These are phyloP conservation scores for Aspergillus diversus DNA, from an alignment of 495 filamentous ascomycete species.

Conservation along the genomic window DNA sequence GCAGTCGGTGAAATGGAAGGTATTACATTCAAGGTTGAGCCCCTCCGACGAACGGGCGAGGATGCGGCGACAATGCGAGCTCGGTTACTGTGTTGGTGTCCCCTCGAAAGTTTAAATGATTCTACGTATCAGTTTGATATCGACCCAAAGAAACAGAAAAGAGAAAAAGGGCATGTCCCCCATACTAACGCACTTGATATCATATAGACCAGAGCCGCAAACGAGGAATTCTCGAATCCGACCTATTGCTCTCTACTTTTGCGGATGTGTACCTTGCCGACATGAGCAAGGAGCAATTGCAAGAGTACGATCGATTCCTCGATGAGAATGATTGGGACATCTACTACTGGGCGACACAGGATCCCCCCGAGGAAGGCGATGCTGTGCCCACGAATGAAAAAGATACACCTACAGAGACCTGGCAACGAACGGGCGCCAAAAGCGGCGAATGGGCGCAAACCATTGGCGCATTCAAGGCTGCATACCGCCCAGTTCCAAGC, in stretches of 20 bases:
- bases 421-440: slow-evolving; percentile 55
- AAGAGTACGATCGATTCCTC: slow-evolving; percentile 89
- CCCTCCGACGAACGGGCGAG: slow-evolving; percentile 78
- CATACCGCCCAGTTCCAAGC: slow-evolving; percentile 84
- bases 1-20: slow-evolving; percentile 91
- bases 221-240: slow-evolving; percentile 91
- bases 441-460: slow-evolving; percentile 96
- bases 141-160: too few relatives aligned
- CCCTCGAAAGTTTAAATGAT: too few relatives aligned
- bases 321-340: slow-evolving; percentile 99
- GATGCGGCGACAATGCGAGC: slow-evolving; percentile 82
- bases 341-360: slow-evolving; percentile 99
- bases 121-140: too few relatives aligned
- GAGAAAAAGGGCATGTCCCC: too few relatives aligned
- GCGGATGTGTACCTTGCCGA: slow-evolving; percentile 72
- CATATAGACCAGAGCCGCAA: slow-evolving; percentile 89
- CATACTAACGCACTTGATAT: not conserved
- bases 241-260: slow-evolving; percentile 95
- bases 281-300: slow-evolving; percentile 75
- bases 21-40: slow-evolving; percentile 87
- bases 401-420: slow-evolving; percentile 55
- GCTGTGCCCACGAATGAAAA: slow-evolving; percentile 34
- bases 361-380: slow-evolving; percentile 57
- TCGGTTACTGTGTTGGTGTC: slow-evolving; percentile 80
- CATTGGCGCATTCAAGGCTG: slow-evolving; percentile 89